Percentiles rank a stretch among this genome's conserved stretches.
Evolutionary conservation across 179 eudicot species (phyloP).

Genomic region (Amaranthus tricolor): DNA sequence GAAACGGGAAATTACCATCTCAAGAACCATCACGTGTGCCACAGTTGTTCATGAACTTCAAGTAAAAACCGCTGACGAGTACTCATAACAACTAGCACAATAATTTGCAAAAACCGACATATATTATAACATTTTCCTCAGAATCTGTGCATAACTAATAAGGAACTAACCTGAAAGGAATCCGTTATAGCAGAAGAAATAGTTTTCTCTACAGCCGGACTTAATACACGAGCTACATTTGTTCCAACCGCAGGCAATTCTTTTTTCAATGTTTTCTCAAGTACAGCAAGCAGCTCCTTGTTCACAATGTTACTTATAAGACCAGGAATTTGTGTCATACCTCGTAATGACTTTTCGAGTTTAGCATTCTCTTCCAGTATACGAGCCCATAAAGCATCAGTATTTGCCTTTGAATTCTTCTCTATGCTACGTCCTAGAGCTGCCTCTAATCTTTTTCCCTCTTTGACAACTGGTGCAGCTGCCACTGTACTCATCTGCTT

Average conservation of each 20-base stretch:
- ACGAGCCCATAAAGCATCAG: slow-evolving; percentile 93
- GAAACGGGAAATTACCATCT: background rate
- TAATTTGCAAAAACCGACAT: background rate
- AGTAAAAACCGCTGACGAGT: background rate
- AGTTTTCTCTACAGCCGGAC: slow-evolving; percentile 70
- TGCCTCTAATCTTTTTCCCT: slow-evolving; percentile 76
- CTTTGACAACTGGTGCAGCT: slow-evolving; percentile 64
- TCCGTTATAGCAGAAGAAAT: slow-evolving; percentile 63
- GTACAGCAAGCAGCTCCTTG: slow-evolving; percentile 57
- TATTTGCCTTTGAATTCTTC: slow-evolving; percentile 69
- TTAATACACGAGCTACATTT: slow-evolving; percentile 66
- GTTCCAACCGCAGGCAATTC: slow-evolving; percentile 66
- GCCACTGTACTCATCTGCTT: slow-evolving; percentile 58
- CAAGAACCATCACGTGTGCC: background rate
- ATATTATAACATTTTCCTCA: background rate
- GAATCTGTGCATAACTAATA: background rate
- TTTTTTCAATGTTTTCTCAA: slow-evolving; percentile 80
- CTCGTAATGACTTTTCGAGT: slow-evolving; percentile 65
- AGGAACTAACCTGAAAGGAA: slow-evolving; percentile 68
- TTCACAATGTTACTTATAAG: slow-evolving; percentile 49
- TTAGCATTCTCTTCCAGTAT: slow-evolving; percentile 72
- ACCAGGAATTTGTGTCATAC: slow-evolving; percentile 57
- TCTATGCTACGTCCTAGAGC: slow-evolving; percentile 70
- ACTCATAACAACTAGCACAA: background rate
- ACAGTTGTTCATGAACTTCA: background rate